Percentiles rank a stretch among this genome's conserved stretches.
These are phyloP conservation scores for Aspergillus sparsus DNA, from an alignment of 495 filamentous ascomycete genomes.

Conservation along the genomic window DNA sequence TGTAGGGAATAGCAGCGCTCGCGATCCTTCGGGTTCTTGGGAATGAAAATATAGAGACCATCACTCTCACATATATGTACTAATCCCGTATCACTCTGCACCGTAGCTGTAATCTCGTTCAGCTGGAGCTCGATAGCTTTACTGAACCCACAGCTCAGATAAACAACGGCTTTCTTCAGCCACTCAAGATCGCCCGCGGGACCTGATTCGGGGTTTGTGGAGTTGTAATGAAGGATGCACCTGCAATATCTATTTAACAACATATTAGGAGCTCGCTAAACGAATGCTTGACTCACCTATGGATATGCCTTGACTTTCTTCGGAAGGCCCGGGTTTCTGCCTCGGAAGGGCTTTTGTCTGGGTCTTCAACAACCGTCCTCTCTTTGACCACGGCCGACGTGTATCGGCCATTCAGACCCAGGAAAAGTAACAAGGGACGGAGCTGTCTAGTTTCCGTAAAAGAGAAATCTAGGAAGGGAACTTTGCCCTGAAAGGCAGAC, in stretches of 20 bases:
- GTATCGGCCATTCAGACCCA: neutral
- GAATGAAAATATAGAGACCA: conserved; percentile 1
- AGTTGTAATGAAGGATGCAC: neutral
- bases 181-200: neutral
- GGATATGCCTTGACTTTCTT: neutral
- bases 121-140: neutral
- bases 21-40: conserved; percentile 3
- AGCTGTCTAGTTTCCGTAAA: neutral
- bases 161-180: neutral
- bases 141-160: neutral
- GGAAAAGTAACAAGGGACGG: neutral
- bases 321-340: neutral
- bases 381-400: neutral
- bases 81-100: conserved; percentile 3
- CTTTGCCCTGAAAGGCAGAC: neutral
- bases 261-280: neutral
- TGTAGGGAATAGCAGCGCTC: conserved; percentile 5
- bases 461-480: conserved; percentile 6
- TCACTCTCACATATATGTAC: neutral
- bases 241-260: neutral
- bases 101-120: conserved; percentile 1
- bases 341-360: neutral
- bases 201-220: neutral
- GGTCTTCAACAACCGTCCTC: neutral
- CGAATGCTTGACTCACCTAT: neutral